Evolutionary conservation across 2,329 filamentous ascomycete genomes (phyloP).

Genomic region (Penicillium vulpinum): DNA sequence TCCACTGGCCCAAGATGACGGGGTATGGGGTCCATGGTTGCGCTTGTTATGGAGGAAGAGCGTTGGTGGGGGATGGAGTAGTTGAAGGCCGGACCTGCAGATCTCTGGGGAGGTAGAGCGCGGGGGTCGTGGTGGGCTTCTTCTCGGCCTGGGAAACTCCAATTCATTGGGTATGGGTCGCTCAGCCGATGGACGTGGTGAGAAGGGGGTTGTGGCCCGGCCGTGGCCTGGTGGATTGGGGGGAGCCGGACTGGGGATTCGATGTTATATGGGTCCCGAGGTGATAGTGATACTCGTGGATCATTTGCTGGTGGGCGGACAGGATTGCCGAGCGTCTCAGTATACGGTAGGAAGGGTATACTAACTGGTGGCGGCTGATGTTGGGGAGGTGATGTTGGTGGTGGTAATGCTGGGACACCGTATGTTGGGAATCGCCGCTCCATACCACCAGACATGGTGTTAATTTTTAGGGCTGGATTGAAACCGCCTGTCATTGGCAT

Average conservation of each 20-base stretch:
- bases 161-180: slow-evolving; percentile 34
- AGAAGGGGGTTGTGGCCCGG: slow-evolving; percentile 15
- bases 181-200: slow-evolving; percentile 35
- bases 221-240: slow-evolving; percentile 39
- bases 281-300: slow-evolving; percentile 24
- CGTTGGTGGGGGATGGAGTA: slow-evolving; percentile 28
- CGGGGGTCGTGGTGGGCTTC: slow-evolving; percentile 27
- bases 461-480: slow-evolving; percentile 26
- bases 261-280: slow-evolving; percentile 28
- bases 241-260: slow-evolving; percentile 40
- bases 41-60: slow-evolving; percentile 22
- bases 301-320: slow-evolving; percentile 31
- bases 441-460: slow-evolving; percentile 21
- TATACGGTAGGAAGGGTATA: slow-evolving; percentile 30
- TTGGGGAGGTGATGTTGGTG: slow-evolving; percentile 35
- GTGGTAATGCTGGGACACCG: slow-evolving; percentile 28
- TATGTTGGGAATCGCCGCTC: slow-evolving; percentile 33
- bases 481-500: slow-evolving; percentile 28
- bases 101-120: slow-evolving; percentile 21
- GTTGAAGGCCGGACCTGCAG: slow-evolving; percentile 30
- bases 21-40: slow-evolving; percentile 21
- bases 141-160: slow-evolving; percentile 27
- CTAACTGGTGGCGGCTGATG: slow-evolving; percentile 30
- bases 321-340: slow-evolving; percentile 25
- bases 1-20: slow-evolving; percentile 24